Conservation (phyloP, 495 filamentous ascomycete species). For the Penicillium flavigenum region DNA sequence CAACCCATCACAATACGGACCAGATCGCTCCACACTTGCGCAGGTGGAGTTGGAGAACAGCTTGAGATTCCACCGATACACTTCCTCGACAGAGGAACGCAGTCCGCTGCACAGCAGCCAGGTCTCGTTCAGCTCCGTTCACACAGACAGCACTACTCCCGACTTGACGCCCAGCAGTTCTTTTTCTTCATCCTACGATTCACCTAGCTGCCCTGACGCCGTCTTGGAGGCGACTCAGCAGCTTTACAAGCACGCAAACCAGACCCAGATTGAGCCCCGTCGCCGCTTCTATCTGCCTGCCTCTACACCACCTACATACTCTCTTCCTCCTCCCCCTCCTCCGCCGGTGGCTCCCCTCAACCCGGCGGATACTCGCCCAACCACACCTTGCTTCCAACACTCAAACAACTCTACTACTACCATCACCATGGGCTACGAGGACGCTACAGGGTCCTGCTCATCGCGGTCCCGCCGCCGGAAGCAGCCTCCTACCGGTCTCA, state of each 20-base stretch:
- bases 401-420: slow-evolving; percentile 34
- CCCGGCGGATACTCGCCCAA: slow-evolving; percentile 21
- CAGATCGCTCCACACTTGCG: slow-evolving; percentile 39
- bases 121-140: slow-evolving; percentile 40
- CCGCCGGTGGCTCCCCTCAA: slow-evolving; percentile 29
- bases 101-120: slow-evolving; percentile 34
- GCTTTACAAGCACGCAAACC: slow-evolving; percentile 28
- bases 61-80: slow-evolving; percentile 30
- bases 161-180: slow-evolving; percentile 49
- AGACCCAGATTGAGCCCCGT: slow-evolving; percentile 17
- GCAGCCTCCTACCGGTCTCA: slow-evolving; percentile 38
- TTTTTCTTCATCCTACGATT: slow-evolving; percentile 45
- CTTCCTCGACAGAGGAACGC: slow-evolving; percentile 28
- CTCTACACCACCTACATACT: slow-evolving; percentile 35
- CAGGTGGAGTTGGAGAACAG: slow-evolving; percentile 41
- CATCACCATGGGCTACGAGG: slow-evolving; percentile 37
- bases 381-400: slow-evolving; percentile 19
- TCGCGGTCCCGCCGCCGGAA: slow-evolving; percentile 36
- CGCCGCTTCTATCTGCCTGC: slow-evolving; percentile 34
- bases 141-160: slow-evolving; percentile 37
- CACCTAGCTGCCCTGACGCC: slow-evolving; percentile 33
- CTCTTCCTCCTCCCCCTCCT: slow-evolving; percentile 34
- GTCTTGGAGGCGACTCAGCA: slow-evolving; percentile 35
- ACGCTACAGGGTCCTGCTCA: slow-evolving; percentile 28
- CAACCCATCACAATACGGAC: slow-evolving; percentile 19